phyloP scores from a whole-genome alignment of 139 green algal species.

The Coccomyxa sp. region DNA sequence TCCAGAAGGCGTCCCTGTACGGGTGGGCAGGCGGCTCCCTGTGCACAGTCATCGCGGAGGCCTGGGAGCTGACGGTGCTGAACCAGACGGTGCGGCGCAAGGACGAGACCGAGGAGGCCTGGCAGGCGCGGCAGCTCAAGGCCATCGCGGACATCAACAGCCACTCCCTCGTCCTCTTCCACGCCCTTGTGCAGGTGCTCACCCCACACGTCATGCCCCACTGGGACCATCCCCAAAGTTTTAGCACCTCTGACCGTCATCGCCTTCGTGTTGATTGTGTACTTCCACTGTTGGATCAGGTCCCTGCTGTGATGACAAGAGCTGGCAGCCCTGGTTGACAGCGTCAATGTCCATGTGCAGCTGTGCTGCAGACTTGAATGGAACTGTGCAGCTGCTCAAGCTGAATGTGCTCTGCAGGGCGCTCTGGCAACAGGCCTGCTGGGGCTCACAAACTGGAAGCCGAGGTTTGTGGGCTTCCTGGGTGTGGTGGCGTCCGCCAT shows the following conservation, averaged over 20 bases:
- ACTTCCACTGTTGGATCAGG: background rate
- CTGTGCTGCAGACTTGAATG: too few relatives aligned
- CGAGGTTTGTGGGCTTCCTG: slow-evolving; percentile 71
- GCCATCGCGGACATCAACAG: slow-evolving; percentile 53
- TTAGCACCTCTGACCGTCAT: too few relatives aligned
- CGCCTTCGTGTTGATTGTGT: background rate
- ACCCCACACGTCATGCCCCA: background rate
- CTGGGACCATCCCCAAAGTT: background rate
- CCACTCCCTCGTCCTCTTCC: slow-evolving; percentile 58
- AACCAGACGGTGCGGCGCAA: slow-evolving; percentile 13
- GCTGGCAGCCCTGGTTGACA: too few relatives aligned
- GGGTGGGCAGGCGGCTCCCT: slow-evolving; percentile 50
- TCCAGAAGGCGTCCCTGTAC: slow-evolving; percentile 67
- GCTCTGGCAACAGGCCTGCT: slow-evolving; percentile 67
- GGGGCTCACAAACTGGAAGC: slow-evolving; percentile 61
- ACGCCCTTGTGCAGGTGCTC: slow-evolving; percentile 65
- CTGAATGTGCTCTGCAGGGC: slow-evolving; percentile 40
- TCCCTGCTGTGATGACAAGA: too few relatives aligned
- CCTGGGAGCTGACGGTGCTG: slow-evolving; percentile 13
- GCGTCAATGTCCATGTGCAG: too few relatives aligned
- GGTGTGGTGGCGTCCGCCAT: slow-evolving; percentile 69
- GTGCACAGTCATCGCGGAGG: slow-evolving; percentile 43
- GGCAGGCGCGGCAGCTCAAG: slow-evolving; percentile 49
- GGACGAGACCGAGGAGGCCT: slow-evolving; percentile 60
- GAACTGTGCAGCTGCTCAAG: too few relatives aligned